Base-by-base conservation (phyloP, 129 eudicot genomes). In the Flaveria robusta region DNA sequence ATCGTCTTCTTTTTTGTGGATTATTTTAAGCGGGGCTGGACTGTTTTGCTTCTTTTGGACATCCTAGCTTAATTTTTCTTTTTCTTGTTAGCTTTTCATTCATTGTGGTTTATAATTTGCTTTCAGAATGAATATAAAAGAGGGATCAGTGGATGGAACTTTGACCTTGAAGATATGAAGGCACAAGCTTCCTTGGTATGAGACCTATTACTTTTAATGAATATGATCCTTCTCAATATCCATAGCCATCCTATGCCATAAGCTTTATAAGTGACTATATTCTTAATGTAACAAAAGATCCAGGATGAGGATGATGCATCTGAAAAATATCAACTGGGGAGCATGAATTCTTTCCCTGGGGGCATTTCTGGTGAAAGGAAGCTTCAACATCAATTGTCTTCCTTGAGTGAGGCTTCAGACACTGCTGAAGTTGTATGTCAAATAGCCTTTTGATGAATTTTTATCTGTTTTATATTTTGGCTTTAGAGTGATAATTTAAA, bases 101-200 rank as follows among this genome's bases (percentile, higher is more conserved):
- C 64, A 43, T 39, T 52, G 43, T 27, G 60, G 42, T 87, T 80
- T 56, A 18, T 58, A 67, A 72, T 20, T 41, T 83, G n/a, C 78
- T 50, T 74, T 41, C 85, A 95, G 99, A 89, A 87, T 81, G 99
- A 95, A 87, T 95, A 95, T 77, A 95, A 95, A 87, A 86, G 96
- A 73, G 99, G 99, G 71, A 95, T 95, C 51, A 95, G 99, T 79
- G 82, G 96, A 20, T 95, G 99, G 99, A 89, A 91, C 87, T 95
- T 95, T 56, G 81, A 95, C 83, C 88, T 95, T 69, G 99, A 95
- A 75, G 99, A 95, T 80, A 83, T 95, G 80, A 95, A 95, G 87
- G 96, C 96, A 71, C 99, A 95, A 76, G 99, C 99, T 81, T 86
- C 99, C 84, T 74, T 91, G 96, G 99, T 95, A 91, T 77, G 72